Percentiles rank a stretch among this genome's conserved stretches.
These are phyloP conservation scores for Fraxinus nigra DNA, from an alignment of 305 asterid species.

Conservation along the genomic window DNA sequence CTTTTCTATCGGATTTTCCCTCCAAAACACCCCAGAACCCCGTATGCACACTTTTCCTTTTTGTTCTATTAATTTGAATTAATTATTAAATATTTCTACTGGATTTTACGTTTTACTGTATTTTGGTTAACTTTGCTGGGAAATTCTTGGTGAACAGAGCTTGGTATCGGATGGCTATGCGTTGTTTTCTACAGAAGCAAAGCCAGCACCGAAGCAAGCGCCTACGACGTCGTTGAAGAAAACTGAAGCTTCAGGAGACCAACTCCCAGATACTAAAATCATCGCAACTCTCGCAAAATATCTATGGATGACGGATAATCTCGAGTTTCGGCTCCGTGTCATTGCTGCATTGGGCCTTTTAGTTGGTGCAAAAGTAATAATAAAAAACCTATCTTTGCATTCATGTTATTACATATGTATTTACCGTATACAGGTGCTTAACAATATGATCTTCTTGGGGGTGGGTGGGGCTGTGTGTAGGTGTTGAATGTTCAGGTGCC, in stretches of 20 bases:
- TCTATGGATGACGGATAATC: constrained; percentile 90
- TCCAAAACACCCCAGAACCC: constrained; percentile 47
- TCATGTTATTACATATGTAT: background rate
- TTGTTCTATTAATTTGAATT: background rate
- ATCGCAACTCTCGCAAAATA: constrained; percentile 67
- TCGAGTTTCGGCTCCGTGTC: constrained; percentile 74
- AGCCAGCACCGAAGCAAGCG: constrained; percentile 41
- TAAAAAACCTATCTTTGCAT: background rate
- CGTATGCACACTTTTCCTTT: constrained; percentile 29
- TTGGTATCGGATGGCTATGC: constrained; percentile 50
- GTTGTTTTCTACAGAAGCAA: constrained; percentile 55
- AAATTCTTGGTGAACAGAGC: constrained; percentile 37
- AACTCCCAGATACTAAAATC: constrained; percentile 55
- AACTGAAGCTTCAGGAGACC: constrained; percentile 38
- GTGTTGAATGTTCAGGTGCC: constrained; percentile 98
- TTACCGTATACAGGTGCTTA: constrained; percentile 7
- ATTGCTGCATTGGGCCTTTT: constrained; percentile 77
- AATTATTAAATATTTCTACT: background rate
- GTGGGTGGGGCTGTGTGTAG: constrained; percentile 37
- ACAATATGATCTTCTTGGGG: constrained; percentile 8
- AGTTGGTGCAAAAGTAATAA: constrained; percentile 82
- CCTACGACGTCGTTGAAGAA: constrained; percentile 31
- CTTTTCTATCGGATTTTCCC: constrained; percentile 66
- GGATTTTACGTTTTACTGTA: background rate
- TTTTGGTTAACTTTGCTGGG: constrained; percentile 16